Evolutionary conservation across 805 yeast genomes (phyloP), one percentile per base, ranked within the genome.

Genomic region (Yarrowia divulgata): DNA sequence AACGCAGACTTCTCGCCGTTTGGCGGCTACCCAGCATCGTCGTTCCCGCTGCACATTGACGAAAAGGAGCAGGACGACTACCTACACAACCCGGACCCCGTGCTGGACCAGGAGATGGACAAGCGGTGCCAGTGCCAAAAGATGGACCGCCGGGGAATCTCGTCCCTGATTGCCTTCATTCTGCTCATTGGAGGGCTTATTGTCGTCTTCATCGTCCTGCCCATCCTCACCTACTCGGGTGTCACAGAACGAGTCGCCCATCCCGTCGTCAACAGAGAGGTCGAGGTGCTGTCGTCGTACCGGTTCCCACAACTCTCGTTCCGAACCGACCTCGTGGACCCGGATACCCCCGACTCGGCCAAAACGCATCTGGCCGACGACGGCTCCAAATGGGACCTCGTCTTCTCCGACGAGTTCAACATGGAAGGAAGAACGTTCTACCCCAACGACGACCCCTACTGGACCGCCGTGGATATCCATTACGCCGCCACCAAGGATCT

Each of bases 21-120:
- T 80, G 99, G 98, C 66, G 98, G 98, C 16, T 94, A 91, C 78
- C 98, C 99, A 0, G 96, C 97, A 9, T 84, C 93, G 18, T 88
- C 92, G 5, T 94, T 94, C 81, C 99, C 99, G 1, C 81, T 94
- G 69, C 89, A 86, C 73, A 87, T 95, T 72, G 97, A 94, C 70
- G 98, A 94, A 74, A 91, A 91, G 79, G 99, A 94, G 79, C 89
- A 90, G 10, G 99, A 94, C 80, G 99, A 94, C 79, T 93, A 91
- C 76, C 78, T 95, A 73, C 98, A 94, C 79, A 95, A 94, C 79
- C 98, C 98, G 1, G 97, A 94, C 78, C 97, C 97, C 10, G 89
- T 93, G 45, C 90, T 88, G 55, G 99, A 95, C 77, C 97, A 97
- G 29, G 86, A 88, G 70, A 87, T 89, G 74, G 97, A 92, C 73